phyloP scores from a whole-genome alignment of 2,329 filamentous ascomycete species.

The Ascochyta clinopodiicola region DNA sequence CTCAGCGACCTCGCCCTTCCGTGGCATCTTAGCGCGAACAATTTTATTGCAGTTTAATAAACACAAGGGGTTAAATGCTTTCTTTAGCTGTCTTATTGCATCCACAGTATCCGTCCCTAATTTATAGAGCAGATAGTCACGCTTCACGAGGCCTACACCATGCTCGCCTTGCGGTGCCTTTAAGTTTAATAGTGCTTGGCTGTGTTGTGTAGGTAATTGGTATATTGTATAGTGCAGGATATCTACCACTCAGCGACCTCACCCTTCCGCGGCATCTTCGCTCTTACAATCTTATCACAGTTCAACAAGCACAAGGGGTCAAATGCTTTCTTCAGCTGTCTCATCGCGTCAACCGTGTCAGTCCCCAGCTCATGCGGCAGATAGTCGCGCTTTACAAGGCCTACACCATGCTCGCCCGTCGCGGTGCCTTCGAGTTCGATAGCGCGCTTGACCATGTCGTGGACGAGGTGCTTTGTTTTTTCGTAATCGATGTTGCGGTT shows the following conservation, averaged over 20 bases:
- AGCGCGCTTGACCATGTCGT: conserved; percentile 84
- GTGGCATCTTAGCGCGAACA: conserved; percentile 60
- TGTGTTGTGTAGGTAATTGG: conserved; percentile 70
- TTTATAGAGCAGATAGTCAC: conserved; percentile 82
- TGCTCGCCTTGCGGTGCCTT: conserved; percentile 89
- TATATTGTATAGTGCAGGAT: no score
- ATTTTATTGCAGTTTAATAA: conserved; percentile 71
- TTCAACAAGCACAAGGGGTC: conserved; percentile 74
- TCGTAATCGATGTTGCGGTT: conserved; percentile 69
- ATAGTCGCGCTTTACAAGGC: conserved; percentile 84
- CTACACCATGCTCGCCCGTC: conserved; percentile 84
- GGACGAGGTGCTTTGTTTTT: conserved; percentile 73
- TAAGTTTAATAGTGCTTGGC: conserved; percentile 84
- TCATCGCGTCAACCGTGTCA: conserved; percentile 80
- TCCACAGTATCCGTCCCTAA: conserved; percentile 77
- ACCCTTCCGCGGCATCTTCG: conserved; percentile 56
- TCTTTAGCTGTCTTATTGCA: conserved; percentile 85
- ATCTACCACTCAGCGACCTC: conserved; percentile 57
- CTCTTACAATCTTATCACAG: conserved; percentile 70
- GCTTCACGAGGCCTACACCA: conserved; percentile 82
- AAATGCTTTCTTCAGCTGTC: conserved; percentile 82
- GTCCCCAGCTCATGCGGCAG: conserved; percentile 78
- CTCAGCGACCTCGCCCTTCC: conserved; percentile 56
- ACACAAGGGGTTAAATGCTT: conserved; percentile 77
- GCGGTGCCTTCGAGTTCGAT: conserved; percentile 86